Evolutionary conservation across 352 stramenopile species (phyloP), one percentile per base, ranked within the genome.

Genomic region (Phytophthora meadii): DNA sequence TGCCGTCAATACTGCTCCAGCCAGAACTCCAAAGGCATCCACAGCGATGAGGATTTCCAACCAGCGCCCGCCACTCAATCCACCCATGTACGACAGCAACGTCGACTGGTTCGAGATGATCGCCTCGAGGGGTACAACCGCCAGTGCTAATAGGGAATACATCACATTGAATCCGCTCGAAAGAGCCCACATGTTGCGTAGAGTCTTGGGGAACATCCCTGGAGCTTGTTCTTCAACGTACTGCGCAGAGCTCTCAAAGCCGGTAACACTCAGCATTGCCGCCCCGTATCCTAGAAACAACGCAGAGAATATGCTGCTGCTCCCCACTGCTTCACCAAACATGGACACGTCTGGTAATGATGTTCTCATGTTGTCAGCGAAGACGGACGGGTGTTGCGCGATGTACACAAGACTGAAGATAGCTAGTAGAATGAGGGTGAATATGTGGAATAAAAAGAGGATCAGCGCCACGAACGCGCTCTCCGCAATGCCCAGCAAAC

Each of bases 251-350:
- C 72, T 92, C 72, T 97, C 91, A 42, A 97, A 97, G 12, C 91
- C 91, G 12, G 81, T 93, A 37, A 97, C 88, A 45, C 91, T 88
- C n/a, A 97, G 74, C 81, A 97, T 90, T 6, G 90, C 82, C 8
- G 80, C 82, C 12, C 70, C 80, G 48, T 81, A 89, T 27, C 88
- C 88, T 28, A 95, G 86, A 54, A 90, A 92, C 11, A 90, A 49
- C 9, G 14, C 46, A 22, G 46, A 52, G 14, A 52, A 39, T 27
- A 86, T 54, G 27, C 69, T 82, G 40, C 65, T 72, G n/a, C 56
- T 42, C 9, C 80, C 32, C 56, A 66, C 65, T n/a, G 62, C 52
- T 2, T 74, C 76, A 11, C 77, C 74, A 49, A 92, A 67, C 46
- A 88, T 70, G 3, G 58, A 57, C 34, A 94, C 81, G 30, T 75